Conservation (phyloP, 2,329 filamentous ascomycete genomes). For the Alternaria metachromatica region DNA sequence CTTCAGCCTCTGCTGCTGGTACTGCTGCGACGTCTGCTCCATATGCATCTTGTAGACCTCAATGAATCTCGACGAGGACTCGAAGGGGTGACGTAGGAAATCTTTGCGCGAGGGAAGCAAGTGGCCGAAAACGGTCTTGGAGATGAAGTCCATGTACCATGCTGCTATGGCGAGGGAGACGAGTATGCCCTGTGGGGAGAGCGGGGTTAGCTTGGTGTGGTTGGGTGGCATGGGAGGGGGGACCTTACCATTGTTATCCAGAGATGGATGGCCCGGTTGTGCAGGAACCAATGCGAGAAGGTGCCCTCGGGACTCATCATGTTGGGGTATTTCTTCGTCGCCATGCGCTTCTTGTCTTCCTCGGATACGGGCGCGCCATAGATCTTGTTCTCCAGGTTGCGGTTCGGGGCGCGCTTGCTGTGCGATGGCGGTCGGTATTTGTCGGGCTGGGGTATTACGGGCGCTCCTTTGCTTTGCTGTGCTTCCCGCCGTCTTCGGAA, state of each 20-base stretch:
- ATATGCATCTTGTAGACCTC: constrained; percentile 80
- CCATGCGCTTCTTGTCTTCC: constrained; percentile 71
- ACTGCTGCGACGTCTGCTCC: constrained; percentile 71
- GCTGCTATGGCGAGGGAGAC: constrained; percentile 73
- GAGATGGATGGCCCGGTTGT: constrained; percentile 76
- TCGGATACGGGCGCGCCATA: constrained; percentile 76
- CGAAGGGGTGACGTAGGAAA: constrained; percentile 72
- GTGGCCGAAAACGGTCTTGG: constrained; percentile 78
- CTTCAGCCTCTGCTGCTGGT: constrained; percentile 73
- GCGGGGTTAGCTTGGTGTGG: constrained; percentile 1
- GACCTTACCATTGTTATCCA: constrained; percentile 78
- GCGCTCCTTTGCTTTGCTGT: constrained; percentile 52
- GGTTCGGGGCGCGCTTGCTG: constrained; percentile 69
- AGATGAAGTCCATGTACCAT: constrained; percentile 78
- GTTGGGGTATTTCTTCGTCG: constrained; percentile 78
- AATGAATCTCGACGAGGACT: constrained; percentile 68
- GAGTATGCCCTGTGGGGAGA: constrained; percentile 65
- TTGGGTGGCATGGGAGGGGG: not conserved
- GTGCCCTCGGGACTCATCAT: constrained; percentile 86
- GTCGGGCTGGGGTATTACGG: constrained; percentile 78
- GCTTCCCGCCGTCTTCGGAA: constrained; percentile 36
- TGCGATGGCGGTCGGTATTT: constrained; percentile 94
- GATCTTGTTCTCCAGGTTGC: constrained; percentile 64
- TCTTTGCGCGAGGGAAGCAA: constrained; percentile 75
- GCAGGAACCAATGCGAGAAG: constrained; percentile 84